Base-by-base conservation (phyloP, 2,329 filamentous ascomycete genomes). In the Aspergillus sp. region DNA sequence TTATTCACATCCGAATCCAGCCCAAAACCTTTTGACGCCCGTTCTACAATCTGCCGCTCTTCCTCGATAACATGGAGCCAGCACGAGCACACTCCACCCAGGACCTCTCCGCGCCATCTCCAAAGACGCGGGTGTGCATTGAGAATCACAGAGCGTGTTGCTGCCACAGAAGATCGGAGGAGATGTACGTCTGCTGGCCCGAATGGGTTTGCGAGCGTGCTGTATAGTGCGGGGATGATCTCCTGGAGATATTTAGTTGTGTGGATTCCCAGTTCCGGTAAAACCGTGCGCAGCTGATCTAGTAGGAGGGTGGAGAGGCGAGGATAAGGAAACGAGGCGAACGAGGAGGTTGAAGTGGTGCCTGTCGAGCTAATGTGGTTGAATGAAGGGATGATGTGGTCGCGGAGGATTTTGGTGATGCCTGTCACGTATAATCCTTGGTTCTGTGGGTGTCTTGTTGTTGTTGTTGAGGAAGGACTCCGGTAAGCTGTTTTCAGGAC, bases 61-160 rank as follows among this genome's bases (percentile, higher is more conserved):
- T 73, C 71, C 19, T 66, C 61, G 2, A 68, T 55, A 10, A 81
- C 57, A 49, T 78, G 79, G 3, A 82, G 62, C 81, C 82, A 88
- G 61, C 81, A 84, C 1, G 80, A 60, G 33, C 76, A 73, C 1
- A 88, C 52, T 0, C 78, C 80, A 53, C 77, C 78, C 41, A 88
- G 62, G 4, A 91, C 68, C 49, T 85, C 80, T 3, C 77, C 79
- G 29, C 79, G 71, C 70, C 86, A 82, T 29, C 70, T 67, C 43
- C 71, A 66, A 4, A 94, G 69, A 4, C 88, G 74, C 7, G 86
- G 84, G 82, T 88, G 89, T 48, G 79, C 80, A 49, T 76, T 82
- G 8, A 75, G 54, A 7, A 94, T 68, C 9, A 84, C 68, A 0
- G 70, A 67, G 44, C 80, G 75, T 26, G 88, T 57, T 1, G 80